A percentile compares a stretch with the other conserved stretches of the same genome.
These are phyloP conservation scores for Babesia microti DNA, from an alignment of 169 alveolate genomes.

Conservation along the genomic window DNA sequence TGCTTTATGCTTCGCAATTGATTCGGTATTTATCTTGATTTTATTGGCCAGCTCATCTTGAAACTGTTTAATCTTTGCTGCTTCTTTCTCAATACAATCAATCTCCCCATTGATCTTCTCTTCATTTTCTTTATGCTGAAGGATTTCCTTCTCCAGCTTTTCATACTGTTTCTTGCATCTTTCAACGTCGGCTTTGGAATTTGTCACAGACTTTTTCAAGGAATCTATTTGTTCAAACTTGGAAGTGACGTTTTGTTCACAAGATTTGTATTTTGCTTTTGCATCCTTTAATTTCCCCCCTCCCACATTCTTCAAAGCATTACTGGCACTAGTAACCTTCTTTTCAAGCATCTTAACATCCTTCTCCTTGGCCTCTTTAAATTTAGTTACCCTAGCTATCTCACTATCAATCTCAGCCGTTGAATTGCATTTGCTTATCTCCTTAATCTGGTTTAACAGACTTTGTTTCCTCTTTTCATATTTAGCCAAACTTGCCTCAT, in stretches of 20 bases:
- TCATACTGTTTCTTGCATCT: constrained; percentile 44
- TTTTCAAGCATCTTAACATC: constrained; percentile 12
- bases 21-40: constrained; percentile 10
- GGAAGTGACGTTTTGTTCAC: constrained; percentile 37
- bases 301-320: constrained; percentile 43
- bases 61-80: constrained; percentile 36
- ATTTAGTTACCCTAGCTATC: constrained; percentile 1
- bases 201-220: constrained; percentile 39
- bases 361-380: not conserved
- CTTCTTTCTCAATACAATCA: constrained; percentile 50
- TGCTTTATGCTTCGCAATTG: constrained; percentile 6
- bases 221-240: constrained; percentile 27
- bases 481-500: constrained; percentile 10
- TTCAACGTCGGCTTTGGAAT: constrained; percentile 49
- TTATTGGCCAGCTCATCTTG: constrained; percentile 18
- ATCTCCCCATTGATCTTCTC: constrained; percentile 47
- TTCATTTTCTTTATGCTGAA: constrained; percentile 50
- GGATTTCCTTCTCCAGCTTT: constrained; percentile 49
- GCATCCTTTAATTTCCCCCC: constrained; percentile 43
- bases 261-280: constrained; percentile 20
- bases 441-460: not conserved
- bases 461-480: not conserved
- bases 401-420: not conserved
- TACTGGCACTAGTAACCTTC: constrained; percentile 16
- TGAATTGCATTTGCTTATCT: not conserved